Evolutionary conservation across 2,329 filamentous ascomycete genomes (phyloP).

Genomic region (Metarhizium brunneum): DNA sequence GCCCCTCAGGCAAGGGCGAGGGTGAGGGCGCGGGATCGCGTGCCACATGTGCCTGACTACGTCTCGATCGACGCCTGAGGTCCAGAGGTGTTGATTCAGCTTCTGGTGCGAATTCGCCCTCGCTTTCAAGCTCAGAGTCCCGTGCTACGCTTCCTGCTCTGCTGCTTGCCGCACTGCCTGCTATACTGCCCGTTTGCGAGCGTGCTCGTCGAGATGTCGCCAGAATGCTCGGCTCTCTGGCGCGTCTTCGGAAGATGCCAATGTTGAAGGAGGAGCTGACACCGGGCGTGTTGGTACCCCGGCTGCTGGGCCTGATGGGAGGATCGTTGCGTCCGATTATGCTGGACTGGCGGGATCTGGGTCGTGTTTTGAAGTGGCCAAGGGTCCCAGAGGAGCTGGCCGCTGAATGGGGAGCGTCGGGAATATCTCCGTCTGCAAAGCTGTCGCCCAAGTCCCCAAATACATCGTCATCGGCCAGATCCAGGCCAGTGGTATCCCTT

Average conservation of each 20-base stretch:
- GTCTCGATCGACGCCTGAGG: slow-evolving; percentile 26
- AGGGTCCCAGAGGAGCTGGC: slow-evolving; percentile 38
- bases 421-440: slow-evolving; percentile 29
- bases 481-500: slow-evolving; percentile 37
- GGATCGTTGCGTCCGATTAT: slow-evolving; percentile 40
- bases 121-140: slow-evolving; percentile 29
- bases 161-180: slow-evolving; percentile 4
- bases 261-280: slow-evolving; percentile 45
- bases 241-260: slow-evolving; percentile 46
- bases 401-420: slow-evolving; percentile 25
- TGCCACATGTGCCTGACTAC: slow-evolving; percentile 13
- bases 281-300: slow-evolving; percentile 36
- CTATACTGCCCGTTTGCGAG: slow-evolving; percentile 16
- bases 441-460: slow-evolving; percentile 37
- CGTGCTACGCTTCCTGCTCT: slow-evolving; percentile 17
- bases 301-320: slow-evolving; percentile 44
- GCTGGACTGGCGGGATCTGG: slow-evolving; percentile 38
- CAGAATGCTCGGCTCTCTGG: slow-evolving; percentile 53
- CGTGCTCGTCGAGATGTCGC: slow-evolving; percentile 38
- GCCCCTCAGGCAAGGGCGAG: slow-evolving; percentile 10
- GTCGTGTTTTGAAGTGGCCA: slow-evolving; percentile 30
- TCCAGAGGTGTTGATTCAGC: slow-evolving; percentile 60
- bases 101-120: slow-evolving; percentile 48
- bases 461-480: slow-evolving; percentile 36
- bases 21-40: slow-evolving; percentile 16